These are phyloP conservation scores for Lepidopterella palustris DNA, from an alignment of 495 filamentous ascomycete genomes.

Conservation along the genomic window DNA sequence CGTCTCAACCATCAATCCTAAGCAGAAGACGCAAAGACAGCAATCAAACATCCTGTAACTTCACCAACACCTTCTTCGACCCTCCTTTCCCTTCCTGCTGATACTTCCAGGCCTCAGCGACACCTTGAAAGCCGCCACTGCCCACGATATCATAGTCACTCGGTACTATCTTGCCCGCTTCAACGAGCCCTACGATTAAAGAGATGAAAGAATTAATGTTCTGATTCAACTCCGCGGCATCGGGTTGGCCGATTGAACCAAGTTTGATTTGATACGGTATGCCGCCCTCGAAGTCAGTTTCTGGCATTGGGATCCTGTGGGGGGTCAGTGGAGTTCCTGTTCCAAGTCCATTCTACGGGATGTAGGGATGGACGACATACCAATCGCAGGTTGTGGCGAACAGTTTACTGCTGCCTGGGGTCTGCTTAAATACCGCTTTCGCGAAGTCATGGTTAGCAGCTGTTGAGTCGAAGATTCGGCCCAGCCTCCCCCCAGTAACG, in stretches of 20 bases:
- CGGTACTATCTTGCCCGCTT: slow-evolving; percentile 8
- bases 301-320: too few relatives aligned
- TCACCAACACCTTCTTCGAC: neutral
- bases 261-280: too few relatives aligned
- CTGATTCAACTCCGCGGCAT: slow-evolving; percentile 8
- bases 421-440: slow-evolving; percentile 30
- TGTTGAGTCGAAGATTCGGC: slow-evolving; percentile 39
- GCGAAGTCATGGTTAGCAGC: slow-evolving; percentile 34
- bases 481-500: slow-evolving; percentile 39
- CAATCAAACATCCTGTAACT: too few relatives aligned
- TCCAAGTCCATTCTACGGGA: neutral
- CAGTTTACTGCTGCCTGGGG: too few relatives aligned
- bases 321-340: too few relatives aligned
- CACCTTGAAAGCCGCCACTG: neutral
- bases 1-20: too few relatives aligned
- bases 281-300: too few relatives aligned
- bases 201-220: slow-evolving; percentile 8
- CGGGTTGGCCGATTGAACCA: slow-evolving; percentile 18
- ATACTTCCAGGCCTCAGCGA: neutral
- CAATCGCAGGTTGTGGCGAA: slow-evolving; percentile 43
- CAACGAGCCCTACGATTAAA: slow-evolving; percentile 11
- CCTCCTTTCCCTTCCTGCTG: neutral
- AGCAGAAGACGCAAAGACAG: too few relatives aligned
- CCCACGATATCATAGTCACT: slow-evolving; percentile 6
- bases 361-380: slow-evolving; percentile 21